phyloP scores from a whole-genome alignment of 2,329 filamentous ascomycete genomes.

The Dactylellina haptotyla region DNA sequence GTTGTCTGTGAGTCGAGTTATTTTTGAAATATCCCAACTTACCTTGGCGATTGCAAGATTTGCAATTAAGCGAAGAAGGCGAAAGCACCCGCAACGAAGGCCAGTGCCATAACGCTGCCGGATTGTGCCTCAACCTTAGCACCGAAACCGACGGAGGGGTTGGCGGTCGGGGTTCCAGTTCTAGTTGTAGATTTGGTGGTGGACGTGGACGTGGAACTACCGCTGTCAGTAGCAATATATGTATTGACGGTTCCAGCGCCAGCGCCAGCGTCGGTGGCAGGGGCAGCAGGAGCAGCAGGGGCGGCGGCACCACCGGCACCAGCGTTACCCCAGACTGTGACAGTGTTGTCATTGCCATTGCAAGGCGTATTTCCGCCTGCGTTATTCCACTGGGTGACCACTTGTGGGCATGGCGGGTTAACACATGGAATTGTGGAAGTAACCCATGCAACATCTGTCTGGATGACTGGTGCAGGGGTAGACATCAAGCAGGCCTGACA shows the following conservation, averaged over 20 bases:
- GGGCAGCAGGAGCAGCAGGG: neutral
- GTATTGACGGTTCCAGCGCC: neutral
- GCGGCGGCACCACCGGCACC: conserved; percentile 5
- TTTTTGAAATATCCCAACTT: neutral
- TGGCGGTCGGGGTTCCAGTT: conserved; percentile 41
- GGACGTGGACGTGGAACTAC: conserved; percentile 1
- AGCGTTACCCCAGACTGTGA: conserved; percentile 20
- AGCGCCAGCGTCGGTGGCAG: neutral
- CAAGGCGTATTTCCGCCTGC: conserved; percentile 3
- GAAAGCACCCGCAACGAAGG: conserved; percentile 17
- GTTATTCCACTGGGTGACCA: conserved; percentile 7
- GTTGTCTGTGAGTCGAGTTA: neutral
- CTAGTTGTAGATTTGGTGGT: conserved; percentile 9
- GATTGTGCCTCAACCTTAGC: conserved; percentile 16
- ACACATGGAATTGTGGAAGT: conserved; percentile 36
- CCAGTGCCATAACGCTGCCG: conserved; percentile 29
- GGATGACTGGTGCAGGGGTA: conserved; percentile 26
- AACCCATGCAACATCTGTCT: conserved; percentile 32
- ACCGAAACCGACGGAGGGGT: conserved; percentile 31
- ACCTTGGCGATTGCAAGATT: neutral
- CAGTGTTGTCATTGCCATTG: conserved; percentile 23
- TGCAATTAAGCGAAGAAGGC: conserved; percentile 35
- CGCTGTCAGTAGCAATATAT: neutral
- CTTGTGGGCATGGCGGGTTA: conserved; percentile 34
- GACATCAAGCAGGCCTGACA: conserved; percentile 33